phyloP scores from a whole-genome alignment of 208 protist genomes.

The Sergeia podlipaevii region DNA sequence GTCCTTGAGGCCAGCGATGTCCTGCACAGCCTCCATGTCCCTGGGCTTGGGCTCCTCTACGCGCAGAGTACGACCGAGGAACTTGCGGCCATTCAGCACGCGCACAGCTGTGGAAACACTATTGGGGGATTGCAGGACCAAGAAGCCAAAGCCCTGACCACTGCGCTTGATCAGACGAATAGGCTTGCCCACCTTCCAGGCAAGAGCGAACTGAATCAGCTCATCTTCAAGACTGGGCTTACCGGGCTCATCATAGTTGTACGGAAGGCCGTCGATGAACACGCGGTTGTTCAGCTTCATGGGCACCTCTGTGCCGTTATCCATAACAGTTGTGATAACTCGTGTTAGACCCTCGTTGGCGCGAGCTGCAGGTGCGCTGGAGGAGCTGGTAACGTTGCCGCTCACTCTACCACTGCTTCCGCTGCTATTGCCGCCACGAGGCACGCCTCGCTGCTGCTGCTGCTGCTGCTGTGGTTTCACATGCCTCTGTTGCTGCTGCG shows the following conservation, averaged over 20 bases:
- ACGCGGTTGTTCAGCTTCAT: slow-evolving; percentile 86
- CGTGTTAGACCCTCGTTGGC: slow-evolving; percentile 8
- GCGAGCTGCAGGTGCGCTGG: background rate
- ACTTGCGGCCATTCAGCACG: slow-evolving; percentile 86
- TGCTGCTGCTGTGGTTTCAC: no score
- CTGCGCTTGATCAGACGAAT: slow-evolving; percentile 86
- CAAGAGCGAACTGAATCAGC: slow-evolving; percentile 71
- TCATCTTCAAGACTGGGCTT: slow-evolving; percentile 75
- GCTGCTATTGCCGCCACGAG: slow-evolving; percentile 8
- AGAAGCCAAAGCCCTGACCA: slow-evolving; percentile 89
- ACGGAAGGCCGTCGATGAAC: slow-evolving; percentile 89
- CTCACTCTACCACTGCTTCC: slow-evolving; percentile 1
- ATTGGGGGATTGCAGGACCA: slow-evolving; percentile 84
- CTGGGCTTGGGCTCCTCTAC: slow-evolving; percentile 85
- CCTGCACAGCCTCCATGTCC: slow-evolving; percentile 40
- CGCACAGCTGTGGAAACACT: slow-evolving; percentile 80
- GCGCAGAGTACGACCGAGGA: slow-evolving; percentile 80
- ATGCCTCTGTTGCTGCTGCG: no score
- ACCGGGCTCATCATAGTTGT: slow-evolving; percentile 55
- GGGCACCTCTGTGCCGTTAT: slow-evolving; percentile 73
- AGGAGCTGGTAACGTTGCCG: slow-evolving; percentile 6
- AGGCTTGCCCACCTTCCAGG: slow-evolving; percentile 85
- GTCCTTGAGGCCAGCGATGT: slow-evolving; percentile 35
- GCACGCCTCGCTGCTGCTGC: background rate
- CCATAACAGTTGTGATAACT: slow-evolving; percentile 67